These are phyloP conservation scores for Monosporascus sp. DNA, from an alignment of 2,329 filamentous ascomycete genomes.

Conservation along the genomic window DNA sequence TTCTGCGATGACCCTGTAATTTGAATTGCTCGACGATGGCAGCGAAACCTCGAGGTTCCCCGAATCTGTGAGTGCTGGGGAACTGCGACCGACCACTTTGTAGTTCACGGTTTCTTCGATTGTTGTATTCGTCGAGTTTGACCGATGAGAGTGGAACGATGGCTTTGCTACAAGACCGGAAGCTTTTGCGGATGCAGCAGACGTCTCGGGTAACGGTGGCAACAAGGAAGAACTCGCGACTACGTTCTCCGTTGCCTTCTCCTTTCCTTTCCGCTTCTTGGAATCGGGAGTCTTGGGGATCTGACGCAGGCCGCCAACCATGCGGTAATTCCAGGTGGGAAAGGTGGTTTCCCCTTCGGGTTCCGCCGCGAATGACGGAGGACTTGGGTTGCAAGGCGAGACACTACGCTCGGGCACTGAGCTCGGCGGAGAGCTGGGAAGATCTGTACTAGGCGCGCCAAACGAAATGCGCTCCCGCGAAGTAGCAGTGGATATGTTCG, in stretches of 20 bases:
- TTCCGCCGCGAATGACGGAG: conserved; percentile 28
- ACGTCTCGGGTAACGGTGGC: conserved; percentile 26
- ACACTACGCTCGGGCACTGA: conserved; percentile 40
- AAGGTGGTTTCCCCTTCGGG: conserved; percentile 28
- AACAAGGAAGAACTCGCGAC: conserved; percentile 22
- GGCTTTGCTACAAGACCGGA: conserved; percentile 26
- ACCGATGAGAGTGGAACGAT: conserved; percentile 34
- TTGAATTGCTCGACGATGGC: conserved; percentile 40
- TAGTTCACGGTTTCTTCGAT: conserved; percentile 46
- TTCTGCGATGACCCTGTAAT: conserved; percentile 46
- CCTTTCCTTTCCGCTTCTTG: conserved; percentile 4
- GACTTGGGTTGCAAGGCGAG: conserved; percentile 30
- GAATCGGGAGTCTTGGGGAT: conserved; percentile 40
- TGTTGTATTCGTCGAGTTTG: conserved; percentile 38
- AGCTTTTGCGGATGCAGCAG: conserved; percentile 10
- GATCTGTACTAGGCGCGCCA: conserved; percentile 40
- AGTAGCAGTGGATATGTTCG: conserved; percentile 39
- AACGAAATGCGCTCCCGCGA: conserved; percentile 46
- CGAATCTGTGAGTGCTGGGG: conserved; percentile 33
- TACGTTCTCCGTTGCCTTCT: conserved; percentile 35
- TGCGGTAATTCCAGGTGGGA: conserved; percentile 48
- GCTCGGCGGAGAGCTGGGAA: conserved; percentile 43
- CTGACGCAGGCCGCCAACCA: conserved; percentile 51
- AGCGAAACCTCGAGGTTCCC: conserved; percentile 34
- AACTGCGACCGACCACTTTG: conserved; percentile 46